Conservation (phyloP, 2,329 filamentous ascomycete genomes). For the Trichoderma guizhouense region DNA sequence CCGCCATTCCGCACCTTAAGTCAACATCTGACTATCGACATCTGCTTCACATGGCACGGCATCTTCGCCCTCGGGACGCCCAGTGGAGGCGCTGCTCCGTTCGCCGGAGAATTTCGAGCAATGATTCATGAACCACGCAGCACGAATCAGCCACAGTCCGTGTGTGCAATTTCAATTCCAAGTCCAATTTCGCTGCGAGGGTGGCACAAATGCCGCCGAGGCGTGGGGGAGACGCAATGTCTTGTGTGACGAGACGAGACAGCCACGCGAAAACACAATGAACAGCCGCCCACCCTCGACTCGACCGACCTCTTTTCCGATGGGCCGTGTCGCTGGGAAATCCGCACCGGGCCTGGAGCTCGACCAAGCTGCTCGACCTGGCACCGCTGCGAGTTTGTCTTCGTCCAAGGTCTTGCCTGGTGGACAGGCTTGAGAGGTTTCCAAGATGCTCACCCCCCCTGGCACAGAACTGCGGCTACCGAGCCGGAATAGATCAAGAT, state of each 20-base stretch:
- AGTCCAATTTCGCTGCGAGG: neutral
- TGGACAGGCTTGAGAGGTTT: neutral
- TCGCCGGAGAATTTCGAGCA: neutral
- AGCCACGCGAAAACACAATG: conserved; percentile 16
- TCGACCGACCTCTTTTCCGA: neutral
- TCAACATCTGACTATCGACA: neutral
- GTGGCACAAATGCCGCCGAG: neutral
- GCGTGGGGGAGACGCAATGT: conserved; percentile 11
- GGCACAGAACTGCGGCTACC: conserved; percentile 19
- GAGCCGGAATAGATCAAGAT: conserved; percentile 11
- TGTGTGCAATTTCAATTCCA: neutral
- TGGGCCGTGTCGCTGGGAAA: neutral
- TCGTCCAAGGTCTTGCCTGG: neutral
- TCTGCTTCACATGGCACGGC: neutral
- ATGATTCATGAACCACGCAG: neutral
- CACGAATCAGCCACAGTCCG: neutral
- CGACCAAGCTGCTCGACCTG: neutral
- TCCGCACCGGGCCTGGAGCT: neutral
- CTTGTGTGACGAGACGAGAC: conserved; percentile 2
- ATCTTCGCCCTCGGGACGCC: neutral
- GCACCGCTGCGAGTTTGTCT: neutral
- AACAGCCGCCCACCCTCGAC: neutral
- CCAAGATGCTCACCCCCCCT: conserved; percentile 3
- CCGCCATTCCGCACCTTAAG: neutral
- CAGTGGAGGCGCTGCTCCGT: neutral